Conservation (phyloP, 2,329 filamentous ascomycete species). For the Parastagonospora nodorum region DNA sequence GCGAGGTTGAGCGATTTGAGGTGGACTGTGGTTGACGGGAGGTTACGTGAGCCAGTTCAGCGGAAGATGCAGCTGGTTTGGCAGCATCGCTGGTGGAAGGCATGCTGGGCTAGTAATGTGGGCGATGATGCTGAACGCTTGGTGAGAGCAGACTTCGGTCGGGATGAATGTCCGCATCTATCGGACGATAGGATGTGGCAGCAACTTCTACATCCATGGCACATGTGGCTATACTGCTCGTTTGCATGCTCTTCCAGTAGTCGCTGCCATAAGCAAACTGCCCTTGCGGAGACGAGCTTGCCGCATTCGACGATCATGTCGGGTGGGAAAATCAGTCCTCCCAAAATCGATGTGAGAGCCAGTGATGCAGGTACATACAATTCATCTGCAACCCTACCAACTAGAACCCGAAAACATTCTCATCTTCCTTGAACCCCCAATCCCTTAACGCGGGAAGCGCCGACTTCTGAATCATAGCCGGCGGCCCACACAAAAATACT, state of each 20-base stretch:
- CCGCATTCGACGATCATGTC: too few relatives aligned
- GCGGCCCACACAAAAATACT: conserved; percentile 57
- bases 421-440: conserved; percentile 53
- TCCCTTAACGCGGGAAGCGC: conserved; percentile 55
- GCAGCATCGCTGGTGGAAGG: background rate
- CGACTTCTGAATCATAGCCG: conserved; percentile 58
- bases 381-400: too few relatives aligned
- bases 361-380: background rate
- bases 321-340: background rate
- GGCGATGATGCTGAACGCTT: background rate
- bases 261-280: too few relatives aligned
- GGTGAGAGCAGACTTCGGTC: background rate
- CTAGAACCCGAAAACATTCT: conserved; percentile 53
- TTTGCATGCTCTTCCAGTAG: too few relatives aligned
- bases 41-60: background rate
- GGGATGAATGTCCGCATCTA: background rate
- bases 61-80: too few relatives aligned
- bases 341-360: background rate
- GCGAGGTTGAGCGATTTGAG: background rate
- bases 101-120: background rate
- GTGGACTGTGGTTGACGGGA: background rate
- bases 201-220: too few relatives aligned
- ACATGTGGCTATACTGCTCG: too few relatives aligned
- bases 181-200: too few relatives aligned
- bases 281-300: too few relatives aligned